Evolutionary conservation across 78 protist species (phyloP).

Genomic region (Chrysochromulina tobinii): DNA sequence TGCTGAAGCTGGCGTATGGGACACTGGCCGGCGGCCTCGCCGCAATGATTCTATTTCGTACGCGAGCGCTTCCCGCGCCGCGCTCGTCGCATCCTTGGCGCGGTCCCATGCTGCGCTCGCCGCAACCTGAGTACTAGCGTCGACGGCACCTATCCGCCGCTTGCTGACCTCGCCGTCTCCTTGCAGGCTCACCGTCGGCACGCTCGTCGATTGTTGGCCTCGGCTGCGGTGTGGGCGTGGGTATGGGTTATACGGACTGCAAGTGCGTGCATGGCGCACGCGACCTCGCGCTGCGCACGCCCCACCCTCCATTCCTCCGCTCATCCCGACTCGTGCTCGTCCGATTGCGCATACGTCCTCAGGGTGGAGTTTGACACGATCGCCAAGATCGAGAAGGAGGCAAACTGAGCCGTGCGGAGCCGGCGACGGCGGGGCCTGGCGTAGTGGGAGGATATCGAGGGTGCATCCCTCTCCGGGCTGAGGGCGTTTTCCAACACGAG

Average conservation of each 20-base stretch:
- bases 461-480: too few relatives aligned
- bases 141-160: neutral
- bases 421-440: too few relatives aligned
- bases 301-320: neutral
- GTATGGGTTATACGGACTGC: slow-evolving; percentile 19
- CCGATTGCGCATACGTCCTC: neutral
- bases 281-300: neutral
- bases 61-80: neutral
- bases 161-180: too few relatives aligned
- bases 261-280: neutral
- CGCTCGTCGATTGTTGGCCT: neutral
- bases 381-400: too few relatives aligned
- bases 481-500: too few relatives aligned
- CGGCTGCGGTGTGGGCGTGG: neutral
- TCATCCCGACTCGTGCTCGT: neutral
- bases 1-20: slow-evolving; percentile 11
- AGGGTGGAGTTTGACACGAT: too few relatives aligned
- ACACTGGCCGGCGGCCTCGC: neutral
- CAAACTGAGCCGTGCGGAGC: too few relatives aligned
- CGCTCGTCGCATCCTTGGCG: neutral
- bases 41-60: neutral
- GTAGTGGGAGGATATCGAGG: too few relatives aligned
- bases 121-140: neutral
- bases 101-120: neutral
- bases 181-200: neutral